Evolutionary conservation across 73 alveolate genomes (phyloP), one percentile per base, ranked within the genome.

Genomic region (Uronychia binucleata): DNA sequence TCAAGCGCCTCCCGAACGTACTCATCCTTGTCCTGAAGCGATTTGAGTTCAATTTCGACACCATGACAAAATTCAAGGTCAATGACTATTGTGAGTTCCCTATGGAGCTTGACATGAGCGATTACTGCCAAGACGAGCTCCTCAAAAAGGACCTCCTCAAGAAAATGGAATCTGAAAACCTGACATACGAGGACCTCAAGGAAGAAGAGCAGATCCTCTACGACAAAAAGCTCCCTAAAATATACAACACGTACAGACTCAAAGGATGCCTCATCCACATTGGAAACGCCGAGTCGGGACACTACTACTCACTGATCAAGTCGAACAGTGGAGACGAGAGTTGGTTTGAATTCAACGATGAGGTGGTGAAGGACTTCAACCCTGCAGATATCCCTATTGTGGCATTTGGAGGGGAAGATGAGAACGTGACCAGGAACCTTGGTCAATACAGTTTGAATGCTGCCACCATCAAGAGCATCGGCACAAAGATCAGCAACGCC

Each of bases 21-120:
- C 87, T 97, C 46, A 92, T 97, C 75, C 87, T 97, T 77, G 97
- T 93, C 26, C 75, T 97, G 29, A 97, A 96, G 92, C 80, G 99
- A 84, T 97, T 97, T 95, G 98, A 97, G 79, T 97, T 96, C 81
- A 97, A 97, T 87, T 97, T 79, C 88, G 94, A 96, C 85, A 96
- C 98, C 0, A 97, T 97, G 99, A 84, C 93, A 35, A 97, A 95
- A 84, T 85, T 60, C 32, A 97, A 97, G 85, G 89, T 97, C 30
- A 97, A 97, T 92, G 99, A 97, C 90, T 97, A 97, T 81, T 97
- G 95, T 85, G 97, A 95, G 85, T 97, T 97, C 93, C 99, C 99
- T 25, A 60, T 88, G 74, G 93, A 88, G 25, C 85, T 97, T 58
- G 95, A 97, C 87, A 94, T 97, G 98, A 86, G 90, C 67, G 91